These are phyloP conservation scores for Paspalum notatum DNA, from an alignment of 176 grass and related monocot genomes.

Conservation along the genomic window DNA sequence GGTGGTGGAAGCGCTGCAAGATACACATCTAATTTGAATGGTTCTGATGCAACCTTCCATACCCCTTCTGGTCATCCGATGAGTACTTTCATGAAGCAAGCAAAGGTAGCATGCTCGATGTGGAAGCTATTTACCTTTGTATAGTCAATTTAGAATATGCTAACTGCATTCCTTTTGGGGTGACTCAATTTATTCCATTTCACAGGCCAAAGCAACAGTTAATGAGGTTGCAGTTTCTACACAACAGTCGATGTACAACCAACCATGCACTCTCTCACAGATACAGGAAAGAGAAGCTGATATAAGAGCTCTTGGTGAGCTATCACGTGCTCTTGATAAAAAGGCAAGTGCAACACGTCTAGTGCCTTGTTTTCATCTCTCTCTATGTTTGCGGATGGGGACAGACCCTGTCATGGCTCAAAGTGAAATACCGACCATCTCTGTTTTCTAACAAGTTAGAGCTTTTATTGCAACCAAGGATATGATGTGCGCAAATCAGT, in stretches of 20 bases:
- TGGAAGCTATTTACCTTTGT: constrained; percentile 40
- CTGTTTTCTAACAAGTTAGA: constrained; percentile 3
- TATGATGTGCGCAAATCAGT: too few species aligned
- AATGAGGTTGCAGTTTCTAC: constrained; percentile 74
- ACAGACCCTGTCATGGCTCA: not conserved
- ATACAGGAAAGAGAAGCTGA: constrained; percentile 99
- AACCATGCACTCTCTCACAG: constrained; percentile 85
- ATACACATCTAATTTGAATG: constrained; percentile 52
- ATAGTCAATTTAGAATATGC: constrained; percentile 39
- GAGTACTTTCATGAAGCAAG: constrained; percentile 68
- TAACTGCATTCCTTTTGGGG: constrained; percentile 42
- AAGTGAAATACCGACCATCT: not conserved
- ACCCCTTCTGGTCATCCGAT: constrained; percentile 63
- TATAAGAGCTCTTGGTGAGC: constrained; percentile 94
- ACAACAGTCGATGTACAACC: constrained; percentile 81
- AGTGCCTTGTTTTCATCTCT: constrained; percentile 10
- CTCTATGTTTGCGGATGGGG: constrained; percentile 13
- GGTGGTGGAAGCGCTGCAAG: constrained; percentile 44
- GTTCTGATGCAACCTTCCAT: constrained; percentile 51
- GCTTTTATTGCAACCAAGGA: not conserved
- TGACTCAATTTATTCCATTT: constrained; percentile 78
- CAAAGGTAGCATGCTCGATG: constrained; percentile 52
- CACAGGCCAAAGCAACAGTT: constrained; percentile 77
- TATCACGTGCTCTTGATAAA: constrained; percentile 94
- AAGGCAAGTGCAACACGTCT: constrained; percentile 58